Conservation (phyloP, 1,284 basidiomycete species). For the Sanguinoderma infundibulare region DNA sequence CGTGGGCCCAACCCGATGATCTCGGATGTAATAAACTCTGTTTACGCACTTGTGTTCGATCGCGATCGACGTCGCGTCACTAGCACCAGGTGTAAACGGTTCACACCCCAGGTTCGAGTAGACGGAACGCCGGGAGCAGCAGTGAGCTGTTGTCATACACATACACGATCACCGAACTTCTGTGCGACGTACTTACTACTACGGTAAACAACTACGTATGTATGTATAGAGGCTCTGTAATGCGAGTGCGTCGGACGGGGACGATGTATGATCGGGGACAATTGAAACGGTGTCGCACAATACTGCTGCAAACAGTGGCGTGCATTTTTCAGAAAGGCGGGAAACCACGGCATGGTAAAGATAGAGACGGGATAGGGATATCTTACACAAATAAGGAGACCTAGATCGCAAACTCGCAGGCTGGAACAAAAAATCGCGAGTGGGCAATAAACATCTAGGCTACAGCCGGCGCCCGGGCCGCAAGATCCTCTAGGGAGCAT, state of each 20-base stretch:
- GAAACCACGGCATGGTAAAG: background rate
- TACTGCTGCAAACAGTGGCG: no score
- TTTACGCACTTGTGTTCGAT: no score
- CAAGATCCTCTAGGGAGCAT: conserved; percentile 21
- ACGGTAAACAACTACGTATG: background rate
- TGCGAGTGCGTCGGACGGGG: background rate
- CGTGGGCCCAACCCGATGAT: background rate
- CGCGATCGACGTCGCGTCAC: no score
- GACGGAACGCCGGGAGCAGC: no score
- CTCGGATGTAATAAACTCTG: no score
- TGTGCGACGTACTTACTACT: background rate
- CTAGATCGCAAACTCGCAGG: background rate
- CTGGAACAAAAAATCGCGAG: background rate
- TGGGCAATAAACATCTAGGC: background rate
- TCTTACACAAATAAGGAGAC: background rate
- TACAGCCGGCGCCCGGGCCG: conserved; percentile 1
- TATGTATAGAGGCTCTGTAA: background rate
- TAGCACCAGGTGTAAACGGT: no score
- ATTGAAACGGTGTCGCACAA: no score
- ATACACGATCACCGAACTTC: background rate
- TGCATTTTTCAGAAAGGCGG: no score
- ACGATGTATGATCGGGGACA: background rate
- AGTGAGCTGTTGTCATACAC: background rate
- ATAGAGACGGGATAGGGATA: background rate
- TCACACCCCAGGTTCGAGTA: no score